A percentile compares a stretch with the other conserved stretches of the same genome.
phyloP scores from a whole-genome alignment of 2,329 filamentous ascomycete genomes.

The Pseudogymnoascus verrucosus region DNA sequence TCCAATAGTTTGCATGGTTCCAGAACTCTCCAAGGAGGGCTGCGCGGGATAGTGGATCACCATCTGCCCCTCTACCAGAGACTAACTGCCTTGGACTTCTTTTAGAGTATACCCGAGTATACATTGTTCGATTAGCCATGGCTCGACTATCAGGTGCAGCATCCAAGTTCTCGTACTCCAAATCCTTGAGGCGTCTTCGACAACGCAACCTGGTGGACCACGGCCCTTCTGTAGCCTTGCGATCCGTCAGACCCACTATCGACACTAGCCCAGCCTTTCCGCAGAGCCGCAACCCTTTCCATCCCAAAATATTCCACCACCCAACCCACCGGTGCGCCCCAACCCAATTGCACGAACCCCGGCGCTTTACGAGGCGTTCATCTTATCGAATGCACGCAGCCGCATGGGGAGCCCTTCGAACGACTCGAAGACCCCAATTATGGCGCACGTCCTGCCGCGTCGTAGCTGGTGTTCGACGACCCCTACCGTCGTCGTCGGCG shows the following conservation, averaged over 20 bases:
- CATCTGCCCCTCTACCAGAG: constrained; percentile 8
- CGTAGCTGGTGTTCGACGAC: constrained; percentile 23
- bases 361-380: constrained; percentile 23
- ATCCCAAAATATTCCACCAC: not conserved
- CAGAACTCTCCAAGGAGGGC: constrained; percentile 11
- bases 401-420: constrained; percentile 23
- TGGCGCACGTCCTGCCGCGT: constrained; percentile 23
- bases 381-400: constrained; percentile 27
- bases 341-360: constrained; percentile 11
- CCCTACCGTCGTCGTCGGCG: constrained; percentile 14
- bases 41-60: constrained; percentile 10
- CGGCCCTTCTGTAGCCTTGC: not conserved
- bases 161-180: too few species aligned
- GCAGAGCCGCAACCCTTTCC: constrained; percentile 9
- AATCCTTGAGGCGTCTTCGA: too few species aligned
- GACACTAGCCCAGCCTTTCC: not conserved
- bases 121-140: constrained; percentile 3
- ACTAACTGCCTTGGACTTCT: constrained; percentile 10
- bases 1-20: constrained; percentile 10
- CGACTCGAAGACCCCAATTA: constrained; percentile 21
- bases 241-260: not conserved
- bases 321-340: not conserved
- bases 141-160: constrained; percentile 10
- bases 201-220: too few species aligned
- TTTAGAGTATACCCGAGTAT: constrained; percentile 14